Percentiles rank a stretch among this genome's conserved stretches.
Conservation (phyloP, 2,329 filamentous ascomycete genomes). For the Alternaria arbusti region DNA sequence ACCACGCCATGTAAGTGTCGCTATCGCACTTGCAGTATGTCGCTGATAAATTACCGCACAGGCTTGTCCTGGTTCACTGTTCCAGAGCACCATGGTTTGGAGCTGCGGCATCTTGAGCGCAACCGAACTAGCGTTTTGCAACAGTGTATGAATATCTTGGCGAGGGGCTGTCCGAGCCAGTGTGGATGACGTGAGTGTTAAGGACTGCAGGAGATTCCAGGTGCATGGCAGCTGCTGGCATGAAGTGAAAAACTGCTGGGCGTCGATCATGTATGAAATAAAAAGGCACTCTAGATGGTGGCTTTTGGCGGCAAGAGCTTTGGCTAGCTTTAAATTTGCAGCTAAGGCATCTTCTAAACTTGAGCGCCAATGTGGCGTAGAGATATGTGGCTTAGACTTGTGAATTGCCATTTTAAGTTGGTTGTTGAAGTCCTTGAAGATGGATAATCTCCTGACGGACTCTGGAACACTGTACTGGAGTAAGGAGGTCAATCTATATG, state of each 20-base stretch:
- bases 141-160: constrained; percentile 24
- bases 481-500: background rate
- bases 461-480: no score
- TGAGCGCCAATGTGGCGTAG: no score
- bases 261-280: constrained; percentile 31
- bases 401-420: constrained; percentile 16
- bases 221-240: constrained; percentile 29
- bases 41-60: constrained; percentile 28
- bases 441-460: constrained; percentile 26
- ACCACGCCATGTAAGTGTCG: constrained; percentile 28
- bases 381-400: no score
- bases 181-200: constrained; percentile 28
- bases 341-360: no score
- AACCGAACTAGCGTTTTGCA: constrained; percentile 26
- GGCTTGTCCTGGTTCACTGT: constrained; percentile 25
- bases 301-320: constrained; percentile 26
- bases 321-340: no score
- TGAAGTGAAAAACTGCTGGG: constrained; percentile 28
- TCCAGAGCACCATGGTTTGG: constrained; percentile 30
- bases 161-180: constrained; percentile 21
- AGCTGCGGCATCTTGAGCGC: constrained; percentile 28
- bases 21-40: constrained; percentile 22
- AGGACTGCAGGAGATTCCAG: constrained; percentile 27
- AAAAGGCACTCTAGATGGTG: constrained; percentile 25
- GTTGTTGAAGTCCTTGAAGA: constrained; percentile 28